These are phyloP conservation scores for Yamadazyma atmosphaerica DNA, from an alignment of 1,139 yeast genomes.

Conservation along the genomic window DNA sequence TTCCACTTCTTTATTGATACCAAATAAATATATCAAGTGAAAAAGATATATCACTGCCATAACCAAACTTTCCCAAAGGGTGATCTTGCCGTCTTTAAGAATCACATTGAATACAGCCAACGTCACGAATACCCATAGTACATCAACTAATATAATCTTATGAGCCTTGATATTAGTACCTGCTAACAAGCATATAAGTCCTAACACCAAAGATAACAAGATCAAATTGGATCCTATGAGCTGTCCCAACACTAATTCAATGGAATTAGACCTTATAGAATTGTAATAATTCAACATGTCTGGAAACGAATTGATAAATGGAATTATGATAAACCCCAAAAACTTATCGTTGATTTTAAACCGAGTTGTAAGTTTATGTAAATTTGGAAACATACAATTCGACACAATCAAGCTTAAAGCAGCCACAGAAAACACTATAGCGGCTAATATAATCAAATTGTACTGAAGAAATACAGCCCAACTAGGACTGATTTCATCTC, in stretches of 20 bases:
- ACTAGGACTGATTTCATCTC: constrained; percentile 1
- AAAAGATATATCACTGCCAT: constrained; percentile 41
- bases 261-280: constrained; percentile 29
- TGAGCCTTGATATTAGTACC: constrained; percentile 25
- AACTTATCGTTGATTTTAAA: constrained; percentile 32
- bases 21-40: constrained; percentile 23
- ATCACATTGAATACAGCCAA: constrained; percentile 42
- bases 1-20: constrained; percentile 15
- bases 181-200: constrained; percentile 29
- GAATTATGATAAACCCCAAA: constrained; percentile 38
- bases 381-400: constrained; percentile 32
- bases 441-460: constrained; percentile 9
- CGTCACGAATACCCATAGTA: constrained; percentile 34
- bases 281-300: constrained; percentile 41
- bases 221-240: constrained; percentile 40
- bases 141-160: constrained; percentile 27
- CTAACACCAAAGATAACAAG: constrained; percentile 38
- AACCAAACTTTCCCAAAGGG: constrained; percentile 42
- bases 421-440: constrained; percentile 9
- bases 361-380: constrained; percentile 28
- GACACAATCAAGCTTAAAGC: constrained; percentile 36
- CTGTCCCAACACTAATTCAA: constrained; percentile 43
- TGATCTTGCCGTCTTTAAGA: constrained; percentile 51
- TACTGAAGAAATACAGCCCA: constrained; percentile 5
- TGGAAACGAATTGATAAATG: constrained; percentile 41